These are phyloP conservation scores for Trichoderma sp. DNA, from an alignment of 2,329 filamentous ascomycete genomes.

Conservation along the genomic window DNA sequence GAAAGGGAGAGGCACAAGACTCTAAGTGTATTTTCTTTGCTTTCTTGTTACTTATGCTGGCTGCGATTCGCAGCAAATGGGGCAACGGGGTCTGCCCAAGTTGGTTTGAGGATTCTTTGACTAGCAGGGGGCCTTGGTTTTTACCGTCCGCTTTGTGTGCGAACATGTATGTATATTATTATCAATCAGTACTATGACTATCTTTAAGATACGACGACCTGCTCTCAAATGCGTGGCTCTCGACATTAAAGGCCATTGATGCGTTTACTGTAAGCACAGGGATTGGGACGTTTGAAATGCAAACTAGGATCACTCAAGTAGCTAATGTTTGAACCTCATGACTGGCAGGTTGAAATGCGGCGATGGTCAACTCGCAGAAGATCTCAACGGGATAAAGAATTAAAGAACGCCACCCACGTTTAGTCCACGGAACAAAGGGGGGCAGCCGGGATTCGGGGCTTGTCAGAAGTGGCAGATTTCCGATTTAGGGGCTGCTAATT, in stretches of 20 bases:
- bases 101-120: not conserved
- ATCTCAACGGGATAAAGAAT: not conserved
- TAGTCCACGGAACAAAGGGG: not conserved
- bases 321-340: not conserved
- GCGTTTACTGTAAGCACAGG: not conserved
- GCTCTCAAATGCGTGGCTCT: not conserved
- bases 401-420: not conserved
- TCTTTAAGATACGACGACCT: not conserved
- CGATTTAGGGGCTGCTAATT: constrained; percentile 1
- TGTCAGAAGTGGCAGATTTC: not conserved
- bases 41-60: not conserved
- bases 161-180: not conserved
- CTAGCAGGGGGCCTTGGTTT: not conserved
- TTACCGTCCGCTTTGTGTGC: not conserved
- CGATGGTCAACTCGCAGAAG: not conserved
- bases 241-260: not conserved
- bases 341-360: not conserved
- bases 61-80: not conserved
- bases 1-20: not conserved
- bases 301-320: not conserved
- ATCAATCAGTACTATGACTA: not conserved
- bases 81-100: not conserved
- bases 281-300: not conserved
- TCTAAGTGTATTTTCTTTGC: not conserved
- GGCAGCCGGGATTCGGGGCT: constrained; percentile 9